Base-by-base conservation (phyloP, 2,329 filamentous ascomycete species). In the Trichoderma asperellum region DNA sequence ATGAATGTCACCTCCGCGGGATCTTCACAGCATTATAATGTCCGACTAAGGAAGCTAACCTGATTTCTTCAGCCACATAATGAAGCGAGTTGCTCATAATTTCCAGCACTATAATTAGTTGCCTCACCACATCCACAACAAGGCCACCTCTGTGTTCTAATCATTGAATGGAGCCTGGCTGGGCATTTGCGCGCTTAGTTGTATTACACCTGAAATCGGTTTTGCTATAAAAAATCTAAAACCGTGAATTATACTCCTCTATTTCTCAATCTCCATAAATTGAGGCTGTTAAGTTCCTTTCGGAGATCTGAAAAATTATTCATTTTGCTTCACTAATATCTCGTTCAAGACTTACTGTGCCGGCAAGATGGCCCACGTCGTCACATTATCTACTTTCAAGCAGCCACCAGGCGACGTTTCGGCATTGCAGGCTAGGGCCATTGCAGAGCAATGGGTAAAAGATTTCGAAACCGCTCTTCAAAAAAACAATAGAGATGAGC, bases 321-420 rank as follows among this genome's bases (percentile, higher is more conserved):
- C 10, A 49, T 11, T 49, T 12, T 24, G n/a, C 47, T 24, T 49
- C 21, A 21, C 5, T n/a, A 49, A 4, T 21, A 10, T 21, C 43
- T 24, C n/a, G 35, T 12, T 12, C 10, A 49, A 49, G 3, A 24
- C 4, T 55, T 24, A 40, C 27, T 14, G 3, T 16, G 6, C 6
- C 16, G 3, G 40, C 1, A 61, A 40, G 12, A 64, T 64, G 61
- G 61, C 61, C 16, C 61, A 64, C 34, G 37, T 64, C 21, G 27
- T 64, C 21, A 40, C 21, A 21, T 55, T 64, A 10, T 49, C 61
- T 16, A 29, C 61, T 49, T 64, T 64, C 47, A 64, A 64, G 34
- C 61, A 55, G 27, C 61, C 53, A 49, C 61, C 53, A 49, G 61
- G 49, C 11, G 53, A 64, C n/a, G 14, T 32, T 21, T 64, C 61